phyloP scores from a whole-genome alignment of 2,329 filamentous ascomycete genomes.

The Fusarium veterinarium region DNA sequence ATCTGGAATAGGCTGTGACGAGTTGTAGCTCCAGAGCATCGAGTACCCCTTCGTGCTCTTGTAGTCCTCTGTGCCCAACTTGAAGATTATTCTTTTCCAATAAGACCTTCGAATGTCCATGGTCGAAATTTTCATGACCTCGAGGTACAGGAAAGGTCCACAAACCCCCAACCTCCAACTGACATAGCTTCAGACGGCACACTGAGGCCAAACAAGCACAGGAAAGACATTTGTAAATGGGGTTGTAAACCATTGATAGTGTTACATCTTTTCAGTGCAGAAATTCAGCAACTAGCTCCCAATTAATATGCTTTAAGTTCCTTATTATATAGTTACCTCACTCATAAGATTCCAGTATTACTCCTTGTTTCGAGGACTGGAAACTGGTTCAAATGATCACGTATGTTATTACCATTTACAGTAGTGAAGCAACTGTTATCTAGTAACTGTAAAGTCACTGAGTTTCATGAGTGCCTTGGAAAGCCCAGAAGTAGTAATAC shows the following conservation, averaged over 20 bases:
- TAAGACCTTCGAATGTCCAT: too few relatives aligned
- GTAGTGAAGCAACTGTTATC: background rate
- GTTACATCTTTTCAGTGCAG: background rate
- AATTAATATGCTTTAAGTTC: background rate
- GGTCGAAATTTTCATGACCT: too few relatives aligned
- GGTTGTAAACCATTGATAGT: background rate
- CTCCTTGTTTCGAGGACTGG: background rate
- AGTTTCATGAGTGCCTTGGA: background rate
- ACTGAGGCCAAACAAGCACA: background rate
- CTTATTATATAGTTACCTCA: background rate
- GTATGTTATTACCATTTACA: background rate
- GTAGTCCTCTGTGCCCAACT: too few relatives aligned
- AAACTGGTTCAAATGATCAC: background rate
- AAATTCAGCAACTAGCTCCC: too few relatives aligned
- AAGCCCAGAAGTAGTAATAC: background rate
- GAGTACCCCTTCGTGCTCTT: too few relatives aligned
- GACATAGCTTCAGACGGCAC: background rate
- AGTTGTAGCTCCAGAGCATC: background rate
- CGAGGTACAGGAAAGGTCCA: background rate
- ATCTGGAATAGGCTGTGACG: background rate
- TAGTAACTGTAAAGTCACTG: background rate
- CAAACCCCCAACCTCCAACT: background rate
- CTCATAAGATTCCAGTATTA: background rate
- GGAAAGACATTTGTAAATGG: background rate
- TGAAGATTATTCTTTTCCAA: too few relatives aligned